Evolutionary conservation across 1,284 basidiomycete genomes (phyloP), one percentile per base, ranked within the genome.

Genomic region (Leccinum brunneo-olivaceum): DNA sequence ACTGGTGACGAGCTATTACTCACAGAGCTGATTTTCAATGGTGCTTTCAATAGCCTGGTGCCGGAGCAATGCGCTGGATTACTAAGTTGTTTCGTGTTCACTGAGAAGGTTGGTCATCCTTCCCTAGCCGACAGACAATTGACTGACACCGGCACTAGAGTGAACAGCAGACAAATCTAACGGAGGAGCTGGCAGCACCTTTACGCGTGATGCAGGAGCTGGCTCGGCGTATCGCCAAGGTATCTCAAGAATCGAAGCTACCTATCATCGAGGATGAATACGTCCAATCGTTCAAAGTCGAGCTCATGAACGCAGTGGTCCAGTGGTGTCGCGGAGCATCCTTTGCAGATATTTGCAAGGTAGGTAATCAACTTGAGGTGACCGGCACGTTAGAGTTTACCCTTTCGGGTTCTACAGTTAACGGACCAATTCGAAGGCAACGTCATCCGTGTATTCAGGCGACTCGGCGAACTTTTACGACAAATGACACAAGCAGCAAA

Each of bases 291-390:
- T 99, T 99, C 82, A 97, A 97, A 65, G 91, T 97, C 21, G 95
- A 98, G 61, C 79, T 99, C 47, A 98, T 98, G 91, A 95, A 98
- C 54, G 87, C 88, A 5, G 95, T 98, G 16, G 75, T 94, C 46
- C 87, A 93, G 55, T 99, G 96, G 96, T 98, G 95, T 68, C 82
- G 90, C 25, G 96, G 96, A 2, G 89, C 91, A n/a, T 90, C 90
- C 25, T 98, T 99, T 66, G 73, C 88, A 1, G 94, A 98, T 30
- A 93, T 97, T 48, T 93, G 90, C 77, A 96, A 97, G 79, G 90
- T 90, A 43, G 38, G 77, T 48, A 1, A 16, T 44, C 37, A 11
- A 8, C 3, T 27, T 15, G 7, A 30, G 6, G 16, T 16, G 7
- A 21, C 6, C 25, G 6, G n/a, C 40, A 34, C 16, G 25, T 15